These are phyloP conservation scores for Eimeria necatrix DNA, from an alignment of 169 alveolate species.

Conservation along the genomic window DNA sequence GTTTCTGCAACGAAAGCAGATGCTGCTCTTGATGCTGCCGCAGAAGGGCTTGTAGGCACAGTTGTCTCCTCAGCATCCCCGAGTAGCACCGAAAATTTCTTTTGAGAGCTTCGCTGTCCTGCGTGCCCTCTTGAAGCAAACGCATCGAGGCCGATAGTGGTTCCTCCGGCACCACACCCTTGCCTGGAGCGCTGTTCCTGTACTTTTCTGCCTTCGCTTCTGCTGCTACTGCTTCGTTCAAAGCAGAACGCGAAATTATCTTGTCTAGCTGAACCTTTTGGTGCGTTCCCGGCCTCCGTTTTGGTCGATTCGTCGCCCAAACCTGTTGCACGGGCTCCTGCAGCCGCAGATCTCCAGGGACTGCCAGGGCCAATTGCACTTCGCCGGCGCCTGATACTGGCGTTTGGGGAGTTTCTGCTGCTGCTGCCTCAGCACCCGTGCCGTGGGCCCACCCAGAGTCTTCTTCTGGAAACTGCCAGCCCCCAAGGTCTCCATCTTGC, in stretches of 20 bases:
- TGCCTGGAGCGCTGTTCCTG: background rate
- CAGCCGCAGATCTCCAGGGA: slow-evolving; percentile 20
- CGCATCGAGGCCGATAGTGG: background rate
- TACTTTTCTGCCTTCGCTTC: background rate
- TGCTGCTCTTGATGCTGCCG: slow-evolving; percentile 18
- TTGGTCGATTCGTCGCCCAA: background rate
- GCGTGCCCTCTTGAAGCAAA: slow-evolving; percentile 17
- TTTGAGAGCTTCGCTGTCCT: slow-evolving; percentile 42
- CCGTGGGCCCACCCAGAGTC: slow-evolving; percentile 40
- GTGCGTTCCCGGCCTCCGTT: slow-evolving; percentile 5
- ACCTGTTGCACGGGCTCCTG: background rate
- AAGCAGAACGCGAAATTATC: slow-evolving; percentile 12
- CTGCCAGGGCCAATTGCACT: background rate
- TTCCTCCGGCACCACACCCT: background rate
- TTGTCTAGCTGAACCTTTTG: slow-evolving; percentile 36
- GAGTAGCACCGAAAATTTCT: slow-evolving; percentile 15
- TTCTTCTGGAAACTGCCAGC: slow-evolving; percentile 45
- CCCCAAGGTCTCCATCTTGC: slow-evolving; percentile 48
- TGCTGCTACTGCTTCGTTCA: background rate
- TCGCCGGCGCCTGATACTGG: background rate
- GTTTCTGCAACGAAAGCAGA: background rate
- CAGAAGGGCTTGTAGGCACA: background rate
- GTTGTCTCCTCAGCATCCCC: slow-evolving; percentile 10
- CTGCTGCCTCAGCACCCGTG: background rate
- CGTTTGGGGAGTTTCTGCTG: background rate